These are phyloP conservation scores for Arthrobotrys pseudoclavata DNA, from an alignment of 2,329 filamentous ascomycete species.

Conservation along the genomic window DNA sequence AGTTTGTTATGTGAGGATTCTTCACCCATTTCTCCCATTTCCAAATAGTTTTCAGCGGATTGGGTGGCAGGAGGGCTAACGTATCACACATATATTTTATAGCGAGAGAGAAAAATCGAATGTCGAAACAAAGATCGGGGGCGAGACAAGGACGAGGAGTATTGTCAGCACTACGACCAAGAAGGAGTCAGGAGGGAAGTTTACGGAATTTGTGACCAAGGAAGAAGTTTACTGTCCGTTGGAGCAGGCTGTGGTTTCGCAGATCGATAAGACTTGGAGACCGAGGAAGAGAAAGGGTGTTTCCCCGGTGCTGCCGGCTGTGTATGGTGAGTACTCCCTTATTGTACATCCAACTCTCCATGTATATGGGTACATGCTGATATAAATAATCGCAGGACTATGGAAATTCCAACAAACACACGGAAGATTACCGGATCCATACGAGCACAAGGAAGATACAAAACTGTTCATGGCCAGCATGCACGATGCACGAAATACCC, in stretches of 20 bases:
- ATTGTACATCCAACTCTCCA: background rate
- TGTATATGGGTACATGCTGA: constrained; percentile 8
- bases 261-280: constrained; percentile 62
- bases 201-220: constrained; percentile 89
- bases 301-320: constrained; percentile 61
- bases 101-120: constrained; percentile 84
- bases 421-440: constrained; percentile 72
- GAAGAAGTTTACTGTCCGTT: constrained; percentile 87
- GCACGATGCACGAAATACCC: constrained; percentile 81
- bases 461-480: constrained; percentile 82
- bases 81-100: background rate
- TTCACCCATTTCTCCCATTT: background rate
- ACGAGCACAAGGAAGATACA: constrained; percentile 73
- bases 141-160: constrained; percentile 83
- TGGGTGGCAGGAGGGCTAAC: background rate
- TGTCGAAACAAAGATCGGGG: constrained; percentile 72
- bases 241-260: constrained; percentile 66
- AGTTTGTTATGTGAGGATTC: constrained; percentile 77
- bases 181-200: constrained; percentile 75
- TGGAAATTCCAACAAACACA: constrained; percentile 84
- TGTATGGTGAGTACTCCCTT: constrained; percentile 43
- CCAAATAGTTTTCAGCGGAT: background rate
- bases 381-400: constrained; percentile 71
- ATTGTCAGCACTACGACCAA: constrained; percentile 80
- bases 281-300: constrained; percentile 62